Evolutionary conservation across 495 filamentous ascomycete species (phyloP).

Genomic region (Sporormia fimetaria): DNA sequence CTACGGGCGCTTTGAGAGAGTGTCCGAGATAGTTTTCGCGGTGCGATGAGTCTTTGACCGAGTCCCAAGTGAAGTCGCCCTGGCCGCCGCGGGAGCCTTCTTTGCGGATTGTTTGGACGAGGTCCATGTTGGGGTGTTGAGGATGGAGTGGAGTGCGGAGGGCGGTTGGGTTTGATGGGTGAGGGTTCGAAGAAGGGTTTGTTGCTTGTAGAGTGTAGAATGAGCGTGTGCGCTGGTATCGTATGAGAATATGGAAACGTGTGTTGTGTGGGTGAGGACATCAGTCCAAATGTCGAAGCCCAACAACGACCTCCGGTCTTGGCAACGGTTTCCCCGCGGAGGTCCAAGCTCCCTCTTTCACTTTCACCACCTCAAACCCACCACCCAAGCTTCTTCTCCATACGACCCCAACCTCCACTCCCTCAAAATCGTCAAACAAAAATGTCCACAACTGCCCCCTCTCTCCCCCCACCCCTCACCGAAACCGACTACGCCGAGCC

Average conservation of each 20-base stretch:
- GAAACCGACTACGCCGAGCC: slow-evolving; percentile 1
- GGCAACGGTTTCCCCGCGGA: too few relatives aligned
- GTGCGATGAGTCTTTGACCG: slow-evolving; percentile 74
- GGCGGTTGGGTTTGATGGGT: not conserved
- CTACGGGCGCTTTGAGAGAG: slow-evolving; percentile 87
- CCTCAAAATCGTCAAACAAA: slow-evolving; percentile 1
- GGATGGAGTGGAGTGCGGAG: not conserved
- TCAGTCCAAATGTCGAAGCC: not conserved
- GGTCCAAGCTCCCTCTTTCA: not conserved
- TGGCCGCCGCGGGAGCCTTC: slow-evolving; percentile 74
- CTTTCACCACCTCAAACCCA: not conserved
- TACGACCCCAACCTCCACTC: not conserved
- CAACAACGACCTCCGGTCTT: not conserved
- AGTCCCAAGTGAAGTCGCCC: slow-evolving; percentile 91
- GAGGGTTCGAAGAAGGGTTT: slow-evolving; percentile 4
- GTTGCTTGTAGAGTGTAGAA: too few relatives aligned
- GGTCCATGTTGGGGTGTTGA: slow-evolving; percentile 58
- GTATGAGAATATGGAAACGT: not conserved
- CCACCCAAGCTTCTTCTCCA: too few relatives aligned
- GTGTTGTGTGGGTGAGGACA: not conserved
- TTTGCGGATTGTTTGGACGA: slow-evolving; percentile 85
- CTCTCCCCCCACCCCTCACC: not conserved
- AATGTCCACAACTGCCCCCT: not conserved
- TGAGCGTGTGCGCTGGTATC: too few relatives aligned
- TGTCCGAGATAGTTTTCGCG: slow-evolving; percentile 98